Base-by-base conservation (phyloP, 1,139 yeast species). In the Candida buenavistaensis region DNA sequence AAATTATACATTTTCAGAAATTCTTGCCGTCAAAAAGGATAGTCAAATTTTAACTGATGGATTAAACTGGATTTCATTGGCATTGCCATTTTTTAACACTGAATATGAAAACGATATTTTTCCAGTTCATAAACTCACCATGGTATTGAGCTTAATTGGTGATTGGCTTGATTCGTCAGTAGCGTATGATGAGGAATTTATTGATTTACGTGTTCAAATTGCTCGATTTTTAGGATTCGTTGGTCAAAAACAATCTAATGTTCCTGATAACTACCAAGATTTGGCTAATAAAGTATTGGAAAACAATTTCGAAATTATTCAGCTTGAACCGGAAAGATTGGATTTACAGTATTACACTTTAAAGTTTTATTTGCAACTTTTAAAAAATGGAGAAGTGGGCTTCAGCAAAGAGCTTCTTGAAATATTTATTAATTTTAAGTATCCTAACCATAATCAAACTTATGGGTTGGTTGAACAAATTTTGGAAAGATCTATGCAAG, bases 1-100 rank as follows among this genome's bases (percentile, higher is more conserved):
- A 41, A 82, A 80, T 44, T 68, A 68, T 41, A 63, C 76, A n/a
- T 78, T 80, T 8, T 78, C 90, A 2, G 89, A 82, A 43, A 55
- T 84, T 20, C 62, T 84, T 35, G 86, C 88, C 1, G 62, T 73
- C 1, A 67, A 61, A 32, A 49, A 68, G 2, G 51, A 60, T 2
- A 35, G 48, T 4, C 71, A 71, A 19, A 65, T 79, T 9, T 38
- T 68, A 5, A 37, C 50, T 1, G 52, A 51, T 2, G 84, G 83
- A 0, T 51, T 77, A 26, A 57, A 53, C 26, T 68, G 73, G 57
- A 40, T 84, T 5, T 58, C 78, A 1, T 51, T 79, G n/a, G 59
- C 81, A 31, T 68, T 66, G 32, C 65, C 69, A 40, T 72, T 82
- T 46, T 52, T 80, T 33, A 54, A 60, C 16, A 43, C 56, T 2